Base-by-base conservation (phyloP, 129 eudicot genomes). In the Centaurea solstitialis region DNA sequence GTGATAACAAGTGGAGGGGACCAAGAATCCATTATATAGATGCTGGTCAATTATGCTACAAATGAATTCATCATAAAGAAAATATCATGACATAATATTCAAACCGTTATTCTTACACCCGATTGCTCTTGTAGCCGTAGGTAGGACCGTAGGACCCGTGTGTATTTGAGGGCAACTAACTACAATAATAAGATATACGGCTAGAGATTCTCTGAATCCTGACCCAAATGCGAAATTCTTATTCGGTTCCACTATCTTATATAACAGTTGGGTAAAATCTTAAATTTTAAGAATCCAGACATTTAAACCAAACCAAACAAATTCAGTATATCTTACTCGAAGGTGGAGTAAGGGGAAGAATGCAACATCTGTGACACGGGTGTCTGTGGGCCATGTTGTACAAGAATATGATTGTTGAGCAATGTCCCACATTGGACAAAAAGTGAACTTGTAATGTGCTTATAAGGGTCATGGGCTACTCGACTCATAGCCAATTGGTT, bases 11-110 rank as follows among this genome's bases (percentile, higher is more conserved):
- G 83, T 81, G 81, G 85, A 80, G 85, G 84, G 93, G 94, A 87
- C 91, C 94, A 75, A 74, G 76, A 87, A 82, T 68, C 91, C 94
- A 90, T 86, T 78, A 66, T 61, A 79, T 37, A 57, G 50, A 66
- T 69, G 80, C 84, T 85, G 86, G 86, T 88, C 91, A 90, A 75
- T 79, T 57, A 35, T 87, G 81, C 65, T 75, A 68, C 73, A 76
- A 40, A 15, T 28, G 35, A 69, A 76, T 59, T 26, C 67, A 76
- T 76, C 76, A 70, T 41, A 38, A 3, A 43, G 12, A 61, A 69
- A 59, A 82, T 82, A 82, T 70, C 73, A 62, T 69, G 81, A 76
- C 74, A 81, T 65, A 81, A 45, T 74, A 28, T 73, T 33, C 28
- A 43, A 66, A 81, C 62, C 75, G 18, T 41, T 81, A 74, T 81